These are phyloP conservation scores for Fusarium sp. DNA, from an alignment of 2,329 filamentous ascomycete genomes.

Conservation along the genomic window DNA sequence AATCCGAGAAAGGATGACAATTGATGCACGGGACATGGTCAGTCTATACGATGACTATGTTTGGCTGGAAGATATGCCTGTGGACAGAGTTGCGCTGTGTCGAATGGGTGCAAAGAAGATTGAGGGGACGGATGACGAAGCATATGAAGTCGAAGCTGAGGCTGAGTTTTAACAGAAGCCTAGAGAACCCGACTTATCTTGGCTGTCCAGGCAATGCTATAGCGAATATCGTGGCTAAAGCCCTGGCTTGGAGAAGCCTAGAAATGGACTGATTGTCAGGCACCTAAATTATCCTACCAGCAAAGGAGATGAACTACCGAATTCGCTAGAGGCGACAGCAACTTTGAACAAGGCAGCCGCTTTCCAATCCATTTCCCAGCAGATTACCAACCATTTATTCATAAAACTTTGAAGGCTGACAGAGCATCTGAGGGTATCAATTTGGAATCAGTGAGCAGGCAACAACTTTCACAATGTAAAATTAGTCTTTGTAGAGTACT, in stretches of 20 bases:
- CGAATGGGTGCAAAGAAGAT: slow-evolving; percentile 84
- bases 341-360: background rate
- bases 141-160: slow-evolving; percentile 65
- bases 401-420: background rate
- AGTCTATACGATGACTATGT: slow-evolving; percentile 70
- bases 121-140: slow-evolving; percentile 63
- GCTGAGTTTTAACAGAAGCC: slow-evolving; percentile 51
- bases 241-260: background rate
- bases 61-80: slow-evolving; percentile 75
- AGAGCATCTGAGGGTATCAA: background rate
- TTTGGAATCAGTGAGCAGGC: background rate
- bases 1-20: slow-evolving; percentile 53
- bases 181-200: background rate
- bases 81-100: slow-evolving; percentile 83
- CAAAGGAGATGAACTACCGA: background rate
- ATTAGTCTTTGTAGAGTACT: background rate
- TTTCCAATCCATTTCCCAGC: background rate
- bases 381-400: slow-evolving; percentile 13
- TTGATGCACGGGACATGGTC: slow-evolving; percentile 68
- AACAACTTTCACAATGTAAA: background rate
- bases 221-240: background rate
- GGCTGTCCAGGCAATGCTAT: background rate
- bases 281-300: background rate
- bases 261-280: background rate
- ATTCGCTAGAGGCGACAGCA: background rate